Evolutionary conservation across 306 rosid genomes (phyloP).

Genomic region (Castanospermum australe): DNA sequence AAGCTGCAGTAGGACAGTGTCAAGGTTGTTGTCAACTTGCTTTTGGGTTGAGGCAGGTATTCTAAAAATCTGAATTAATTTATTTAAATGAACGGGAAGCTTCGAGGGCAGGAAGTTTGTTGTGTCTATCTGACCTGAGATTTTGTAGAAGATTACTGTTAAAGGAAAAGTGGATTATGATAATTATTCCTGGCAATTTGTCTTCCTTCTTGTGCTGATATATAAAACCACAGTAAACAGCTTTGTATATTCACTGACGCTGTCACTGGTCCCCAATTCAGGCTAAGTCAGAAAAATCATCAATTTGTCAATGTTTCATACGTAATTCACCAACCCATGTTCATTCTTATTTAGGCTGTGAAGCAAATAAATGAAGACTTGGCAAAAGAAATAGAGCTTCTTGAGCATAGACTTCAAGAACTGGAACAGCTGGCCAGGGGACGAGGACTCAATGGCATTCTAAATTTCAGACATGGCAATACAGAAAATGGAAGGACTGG

Average conservation of each 20-base stretch:
- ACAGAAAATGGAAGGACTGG: conserved; percentile 44
- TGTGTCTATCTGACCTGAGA: conserved; percentile 3
- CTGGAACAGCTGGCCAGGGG: conserved; percentile 71
- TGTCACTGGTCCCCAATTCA: conserved; percentile 6
- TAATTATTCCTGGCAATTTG: neutral
- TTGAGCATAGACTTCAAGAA: conserved; percentile 63
- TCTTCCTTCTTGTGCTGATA: neutral
- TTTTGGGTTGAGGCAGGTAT: neutral
- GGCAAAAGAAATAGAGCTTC: conserved; percentile 59
- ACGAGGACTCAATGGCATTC: conserved; percentile 68
- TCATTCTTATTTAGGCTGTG: conserved; percentile 55
- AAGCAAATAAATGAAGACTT: conserved; percentile 61
- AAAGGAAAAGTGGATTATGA: neutral
- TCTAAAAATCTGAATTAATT: neutral
- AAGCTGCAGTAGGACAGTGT: neutral
- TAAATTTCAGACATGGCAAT: conserved; percentile 47
- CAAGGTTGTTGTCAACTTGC: neutral
- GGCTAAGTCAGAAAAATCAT: conserved; percentile 15
- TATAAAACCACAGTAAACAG: neutral
- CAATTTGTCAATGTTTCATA: conserved; percentile 1
- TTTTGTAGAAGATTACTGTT: neutral
- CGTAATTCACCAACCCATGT: neutral
- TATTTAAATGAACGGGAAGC: too few relatives aligned
- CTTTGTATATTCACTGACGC: neutral
- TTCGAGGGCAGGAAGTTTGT: neutral